Evolutionary conservation across 2,329 filamentous ascomycete species (phyloP).

Genomic region (Drechslerella stenobrocha): DNA sequence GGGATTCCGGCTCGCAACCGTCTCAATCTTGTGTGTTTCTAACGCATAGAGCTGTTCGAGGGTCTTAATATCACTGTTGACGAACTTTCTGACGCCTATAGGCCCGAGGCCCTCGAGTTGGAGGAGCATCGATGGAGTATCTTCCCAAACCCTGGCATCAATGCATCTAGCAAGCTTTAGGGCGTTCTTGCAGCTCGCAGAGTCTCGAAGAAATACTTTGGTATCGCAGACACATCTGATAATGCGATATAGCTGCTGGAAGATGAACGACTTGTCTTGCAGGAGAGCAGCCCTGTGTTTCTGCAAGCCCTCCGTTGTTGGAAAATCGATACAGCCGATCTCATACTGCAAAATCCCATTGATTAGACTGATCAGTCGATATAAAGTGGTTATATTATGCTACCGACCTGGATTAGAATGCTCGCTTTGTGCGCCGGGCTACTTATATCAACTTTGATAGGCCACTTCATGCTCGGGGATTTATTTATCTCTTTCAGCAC

Average conservation of each 20-base stretch:
- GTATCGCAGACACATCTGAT: constrained; percentile 78
- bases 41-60: constrained; percentile 70
- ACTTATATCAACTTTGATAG: constrained; percentile 69
- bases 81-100: constrained; percentile 73
- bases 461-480: constrained; percentile 68
- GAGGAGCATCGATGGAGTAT: constrained; percentile 75
- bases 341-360: constrained; percentile 58
- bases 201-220: constrained; percentile 66
- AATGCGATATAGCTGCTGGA: constrained; percentile 70
- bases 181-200: constrained; percentile 67
- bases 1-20: constrained; percentile 74
- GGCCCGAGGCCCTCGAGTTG: constrained; percentile 79
- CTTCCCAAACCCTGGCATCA: constrained; percentile 77
- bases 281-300: constrained; percentile 63
- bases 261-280: constrained; percentile 66
- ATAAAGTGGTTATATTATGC: not conserved
- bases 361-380: not conserved
- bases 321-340: constrained; percentile 68
- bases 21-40: constrained; percentile 74
- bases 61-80: constrained; percentile 69
- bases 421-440: constrained; percentile 73
- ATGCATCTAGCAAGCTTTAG: constrained; percentile 79
- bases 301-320: constrained; percentile 63
- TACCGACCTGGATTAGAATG: constrained; percentile 67
- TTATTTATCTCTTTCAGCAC: constrained; percentile 74